Evolutionary conservation across 2,329 filamentous ascomycete species (phyloP).

Genomic region (Colletotrichum costaricense): DNA sequence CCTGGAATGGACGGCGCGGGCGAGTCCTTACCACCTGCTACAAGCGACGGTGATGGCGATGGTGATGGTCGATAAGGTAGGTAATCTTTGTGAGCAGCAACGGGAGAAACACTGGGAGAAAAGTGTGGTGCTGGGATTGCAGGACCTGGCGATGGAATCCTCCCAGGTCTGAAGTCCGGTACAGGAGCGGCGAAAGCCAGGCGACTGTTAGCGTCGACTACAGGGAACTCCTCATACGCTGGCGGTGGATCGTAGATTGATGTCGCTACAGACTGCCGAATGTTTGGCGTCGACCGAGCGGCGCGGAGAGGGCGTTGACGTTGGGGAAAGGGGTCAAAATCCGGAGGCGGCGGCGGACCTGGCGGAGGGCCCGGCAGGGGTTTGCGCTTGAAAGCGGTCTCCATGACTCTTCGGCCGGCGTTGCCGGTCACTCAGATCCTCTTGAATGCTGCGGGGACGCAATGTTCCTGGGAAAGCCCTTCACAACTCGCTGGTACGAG

Average conservation of each 20-base stretch:
- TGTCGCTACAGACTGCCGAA: constrained; percentile 14
- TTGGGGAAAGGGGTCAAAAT: constrained; percentile 31
- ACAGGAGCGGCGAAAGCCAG: neutral
- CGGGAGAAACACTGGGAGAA: neutral
- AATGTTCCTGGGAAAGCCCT: neutral
- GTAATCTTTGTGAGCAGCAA: neutral
- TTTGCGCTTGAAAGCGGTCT: constrained; percentile 22
- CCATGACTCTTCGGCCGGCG: constrained; percentile 22
- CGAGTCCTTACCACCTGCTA: neutral
- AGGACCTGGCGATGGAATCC: neutral
- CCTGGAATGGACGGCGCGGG: neutral
- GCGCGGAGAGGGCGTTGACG: constrained; percentile 18
- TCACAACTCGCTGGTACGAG: neutral
- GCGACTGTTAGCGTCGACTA: constrained; percentile 8
- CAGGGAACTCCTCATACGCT: constrained; percentile 29
- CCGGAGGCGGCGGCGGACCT: constrained; percentile 28
- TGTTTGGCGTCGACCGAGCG: constrained; percentile 29
- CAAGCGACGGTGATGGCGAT: neutral
- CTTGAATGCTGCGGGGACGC: neutral
- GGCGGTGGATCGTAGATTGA: constrained; percentile 22
- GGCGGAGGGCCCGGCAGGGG: constrained; percentile 32
- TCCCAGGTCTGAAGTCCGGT: neutral
- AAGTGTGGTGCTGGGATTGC: neutral
- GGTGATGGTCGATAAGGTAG: neutral
- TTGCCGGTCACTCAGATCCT: neutral